These are phyloP conservation scores for Dendryphion nanum DNA, from an alignment of 2,329 filamentous ascomycete genomes.

Conservation along the genomic window DNA sequence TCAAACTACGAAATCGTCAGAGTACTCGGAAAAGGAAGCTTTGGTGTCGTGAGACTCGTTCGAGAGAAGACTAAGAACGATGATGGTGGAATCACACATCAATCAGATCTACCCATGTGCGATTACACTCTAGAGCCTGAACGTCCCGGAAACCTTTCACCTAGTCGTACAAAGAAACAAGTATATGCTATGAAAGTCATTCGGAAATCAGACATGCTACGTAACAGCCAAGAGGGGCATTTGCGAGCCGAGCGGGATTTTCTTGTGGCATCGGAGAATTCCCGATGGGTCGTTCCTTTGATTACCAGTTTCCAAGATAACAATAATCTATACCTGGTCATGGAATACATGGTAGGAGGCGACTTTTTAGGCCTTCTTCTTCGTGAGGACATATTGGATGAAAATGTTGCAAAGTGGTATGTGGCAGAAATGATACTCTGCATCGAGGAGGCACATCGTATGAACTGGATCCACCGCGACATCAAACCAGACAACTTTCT, in stretches of 20 bases:
- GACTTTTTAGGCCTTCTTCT: slow-evolving; percentile 89
- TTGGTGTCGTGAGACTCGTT: slow-evolving; percentile 86
- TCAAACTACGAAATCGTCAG: slow-evolving; percentile 78
- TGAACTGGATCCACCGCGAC: slow-evolving; percentile 91
- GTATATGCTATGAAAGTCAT: slow-evolving; percentile 98
- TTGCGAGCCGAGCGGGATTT: slow-evolving; percentile 89
- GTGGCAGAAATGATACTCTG: slow-evolving; percentile 94
- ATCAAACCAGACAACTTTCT: slow-evolving; percentile 98
- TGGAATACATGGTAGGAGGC: slow-evolving; percentile 98
- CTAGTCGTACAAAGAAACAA: slow-evolving; percentile 42
- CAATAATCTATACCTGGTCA: slow-evolving; percentile 83
- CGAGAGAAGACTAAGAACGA: slow-evolving; percentile 55
- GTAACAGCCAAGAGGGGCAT: slow-evolving; percentile 88
- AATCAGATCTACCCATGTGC: slow-evolving; percentile 16
- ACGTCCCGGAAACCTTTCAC: background rate
- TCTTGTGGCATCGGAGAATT: slow-evolving; percentile 83
- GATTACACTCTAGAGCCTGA: background rate
- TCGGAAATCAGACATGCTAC: slow-evolving; percentile 87
- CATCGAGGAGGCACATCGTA: slow-evolving; percentile 84
- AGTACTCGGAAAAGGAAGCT: slow-evolving; percentile 87
- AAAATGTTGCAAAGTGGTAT: slow-evolving; percentile 79
- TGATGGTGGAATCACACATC: too few species aligned
- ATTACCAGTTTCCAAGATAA: slow-evolving; percentile 87
- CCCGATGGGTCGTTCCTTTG: slow-evolving; percentile 84
- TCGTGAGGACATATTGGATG: slow-evolving; percentile 77